Conservation (phyloP, 139 green algal species). For the Chara braunii region DNA sequence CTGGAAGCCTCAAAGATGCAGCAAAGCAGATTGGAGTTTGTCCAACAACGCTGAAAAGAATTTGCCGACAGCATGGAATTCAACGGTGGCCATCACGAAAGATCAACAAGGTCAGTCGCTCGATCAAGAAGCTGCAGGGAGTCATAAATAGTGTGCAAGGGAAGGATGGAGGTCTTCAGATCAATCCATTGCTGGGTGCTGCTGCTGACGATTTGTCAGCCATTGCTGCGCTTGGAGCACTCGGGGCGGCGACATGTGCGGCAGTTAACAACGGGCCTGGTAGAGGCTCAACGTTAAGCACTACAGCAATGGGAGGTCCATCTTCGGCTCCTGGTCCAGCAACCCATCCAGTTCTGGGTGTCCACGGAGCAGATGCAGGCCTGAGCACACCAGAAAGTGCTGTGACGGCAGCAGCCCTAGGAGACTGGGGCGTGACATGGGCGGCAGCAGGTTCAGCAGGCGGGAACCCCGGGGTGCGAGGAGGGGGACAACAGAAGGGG, state of each 20-base stretch:
- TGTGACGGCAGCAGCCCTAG: too few relatives aligned
- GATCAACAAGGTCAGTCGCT: constrained; percentile 39
- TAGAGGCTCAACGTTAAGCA: neutral
- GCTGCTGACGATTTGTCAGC: neutral
- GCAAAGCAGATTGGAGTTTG: constrained; percentile 46
- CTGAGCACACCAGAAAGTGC: neutral
- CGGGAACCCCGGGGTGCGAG: too few relatives aligned
- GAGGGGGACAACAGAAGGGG: too few relatives aligned
- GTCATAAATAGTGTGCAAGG: constrained; percentile 37
- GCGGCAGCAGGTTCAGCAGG: too few relatives aligned
- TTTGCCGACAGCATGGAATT: constrained; percentile 52
- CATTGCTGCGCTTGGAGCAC: neutral
- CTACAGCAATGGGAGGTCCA: neutral
- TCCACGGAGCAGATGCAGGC: neutral
- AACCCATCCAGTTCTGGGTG: neutral
- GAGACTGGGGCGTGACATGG: too few relatives aligned
- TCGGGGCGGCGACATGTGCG: too few relatives aligned
- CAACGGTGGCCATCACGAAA: constrained; percentile 46
- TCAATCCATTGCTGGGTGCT: constrained; percentile 10
- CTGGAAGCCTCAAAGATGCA: constrained; percentile 36
- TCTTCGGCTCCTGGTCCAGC: neutral
- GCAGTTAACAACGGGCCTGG: neutral
- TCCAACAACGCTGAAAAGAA: constrained; percentile 49
- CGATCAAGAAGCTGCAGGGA: constrained; percentile 37
- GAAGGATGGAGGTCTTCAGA: constrained; percentile 7